Conservation (phyloP, 2,329 filamentous ascomycete genomes). For the Aspergillus thermomutatus region DNA sequence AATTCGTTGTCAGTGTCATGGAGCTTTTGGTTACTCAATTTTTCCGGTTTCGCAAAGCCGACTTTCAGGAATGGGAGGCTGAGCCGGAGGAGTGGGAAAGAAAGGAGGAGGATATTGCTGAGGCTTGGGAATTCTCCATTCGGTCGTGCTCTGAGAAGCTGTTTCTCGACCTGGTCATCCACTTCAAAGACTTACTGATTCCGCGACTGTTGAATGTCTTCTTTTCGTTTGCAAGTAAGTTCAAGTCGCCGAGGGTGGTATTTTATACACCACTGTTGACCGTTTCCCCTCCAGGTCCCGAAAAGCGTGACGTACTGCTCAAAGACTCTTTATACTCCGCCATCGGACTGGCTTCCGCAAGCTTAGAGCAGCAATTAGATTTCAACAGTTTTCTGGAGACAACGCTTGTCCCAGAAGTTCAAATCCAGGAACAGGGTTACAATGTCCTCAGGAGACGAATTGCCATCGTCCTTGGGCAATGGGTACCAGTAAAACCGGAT, state of each 20-base stretch:
- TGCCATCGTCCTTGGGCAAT: constrained; percentile 83
- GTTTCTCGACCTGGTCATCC: constrained; percentile 84
- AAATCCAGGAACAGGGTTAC: constrained; percentile 63
- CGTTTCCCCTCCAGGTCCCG: constrained; percentile 38
- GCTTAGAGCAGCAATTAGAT: constrained; percentile 71
- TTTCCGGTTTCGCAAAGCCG: constrained; percentile 79
- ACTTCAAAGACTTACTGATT: constrained; percentile 79
- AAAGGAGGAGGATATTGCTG: constrained; percentile 77
- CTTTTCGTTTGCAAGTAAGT: constrained; percentile 66
- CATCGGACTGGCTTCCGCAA: constrained; percentile 77
- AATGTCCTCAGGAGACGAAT: constrained; percentile 84
- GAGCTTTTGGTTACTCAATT: constrained; percentile 82
- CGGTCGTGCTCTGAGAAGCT: constrained; percentile 90
- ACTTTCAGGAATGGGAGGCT: constrained; percentile 89
- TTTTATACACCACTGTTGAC: neutral
- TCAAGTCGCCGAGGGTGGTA: constrained; percentile 3
- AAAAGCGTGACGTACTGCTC: constrained; percentile 68
- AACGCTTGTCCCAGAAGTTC: constrained; percentile 75
- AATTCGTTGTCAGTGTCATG: constrained; percentile 76
- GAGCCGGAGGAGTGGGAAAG: constrained; percentile 96
- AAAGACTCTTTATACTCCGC: constrained; percentile 96
- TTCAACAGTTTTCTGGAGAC: constrained; percentile 76
- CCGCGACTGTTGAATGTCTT: constrained; percentile 81
- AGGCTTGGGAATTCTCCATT: constrained; percentile 88
- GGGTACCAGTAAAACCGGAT: constrained; percentile 75